Conservation (phyloP, 768 basidiomycete genomes). For the Podaxis sp. region DNA sequence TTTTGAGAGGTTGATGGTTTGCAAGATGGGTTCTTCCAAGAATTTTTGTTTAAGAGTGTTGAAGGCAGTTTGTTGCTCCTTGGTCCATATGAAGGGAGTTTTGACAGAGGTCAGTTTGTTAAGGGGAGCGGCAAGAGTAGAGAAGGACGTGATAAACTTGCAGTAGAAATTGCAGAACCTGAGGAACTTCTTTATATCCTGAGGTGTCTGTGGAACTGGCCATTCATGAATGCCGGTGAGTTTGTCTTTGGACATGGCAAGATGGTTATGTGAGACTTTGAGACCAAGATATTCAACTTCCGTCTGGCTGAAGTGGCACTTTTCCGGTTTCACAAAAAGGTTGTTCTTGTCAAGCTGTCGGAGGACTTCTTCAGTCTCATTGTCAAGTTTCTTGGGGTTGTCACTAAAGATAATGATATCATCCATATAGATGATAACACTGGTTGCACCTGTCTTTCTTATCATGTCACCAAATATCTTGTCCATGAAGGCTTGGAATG, state of each 20-base stretch:
- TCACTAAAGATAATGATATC: conserved; percentile 35
- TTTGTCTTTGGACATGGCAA: not conserved
- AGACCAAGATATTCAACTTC: not conserved
- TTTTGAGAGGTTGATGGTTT: not conserved
- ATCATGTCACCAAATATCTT: conserved; percentile 21
- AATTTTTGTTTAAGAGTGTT: not conserved
- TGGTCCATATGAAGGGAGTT: not conserved
- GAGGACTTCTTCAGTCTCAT: not conserved
- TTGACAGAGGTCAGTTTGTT: no score
- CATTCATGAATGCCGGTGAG: not conserved
- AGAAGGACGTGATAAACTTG: conserved; percentile 4
- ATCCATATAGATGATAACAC: conserved; percentile 40
- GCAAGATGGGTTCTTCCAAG: not conserved
- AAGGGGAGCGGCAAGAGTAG: not conserved
- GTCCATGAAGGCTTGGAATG: conserved; percentile 20
- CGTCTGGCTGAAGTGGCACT: not conserved
- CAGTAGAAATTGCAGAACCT: not conserved
- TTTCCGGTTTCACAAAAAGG: conserved; percentile 10
- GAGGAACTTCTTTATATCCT: not conserved
- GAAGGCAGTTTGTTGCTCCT: not conserved
- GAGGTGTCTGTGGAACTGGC: not conserved
- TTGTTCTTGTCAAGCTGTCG: not conserved
- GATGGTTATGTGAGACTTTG: not conserved
- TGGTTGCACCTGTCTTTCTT: not conserved
- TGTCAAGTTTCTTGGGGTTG: not conserved